A percentile compares a stretch with the other conserved stretches of the same genome.
These are phyloP conservation scores for Isatis tinctoria DNA, from an alignment of 345 rosid genomes.

Conservation along the genomic window DNA sequence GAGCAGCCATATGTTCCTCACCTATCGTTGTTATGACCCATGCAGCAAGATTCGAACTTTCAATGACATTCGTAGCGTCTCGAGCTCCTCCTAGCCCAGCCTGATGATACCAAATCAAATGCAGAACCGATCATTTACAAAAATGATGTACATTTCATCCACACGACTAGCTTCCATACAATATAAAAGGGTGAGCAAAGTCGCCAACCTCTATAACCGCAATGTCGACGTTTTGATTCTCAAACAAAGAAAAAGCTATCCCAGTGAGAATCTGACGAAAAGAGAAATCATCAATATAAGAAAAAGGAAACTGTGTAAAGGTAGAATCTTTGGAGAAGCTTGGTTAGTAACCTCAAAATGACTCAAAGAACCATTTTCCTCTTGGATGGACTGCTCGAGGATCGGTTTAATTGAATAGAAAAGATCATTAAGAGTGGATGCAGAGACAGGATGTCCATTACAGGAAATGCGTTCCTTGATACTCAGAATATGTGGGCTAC, in stretches of 20 bases:
- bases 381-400: slow-evolving; percentile 54
- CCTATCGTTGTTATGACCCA: no score
- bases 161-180: background rate
- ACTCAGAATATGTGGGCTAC: slow-evolving; percentile 73
- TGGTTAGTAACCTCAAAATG: slow-evolving; percentile 73
- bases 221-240: slow-evolving; percentile 66
- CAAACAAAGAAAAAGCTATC: slow-evolving; percentile 66
- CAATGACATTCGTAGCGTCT: no score
- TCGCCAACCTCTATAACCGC: slow-evolving; percentile 72
- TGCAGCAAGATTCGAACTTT: no score
- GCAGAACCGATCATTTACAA: background rate
- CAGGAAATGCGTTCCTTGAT: slow-evolving; percentile 75
- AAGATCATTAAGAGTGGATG: slow-evolving; percentile 46
- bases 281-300: background rate
- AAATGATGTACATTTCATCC: no score
- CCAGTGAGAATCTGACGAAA: slow-evolving; percentile 75
- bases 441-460: slow-evolving; percentile 60
- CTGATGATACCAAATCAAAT: slow-evolving; percentile 31
- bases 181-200: background rate
- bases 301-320: background rate
- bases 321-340: background rate
- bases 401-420: slow-evolving; percentile 49
- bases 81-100: slow-evolving; percentile 93
- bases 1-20: no score
- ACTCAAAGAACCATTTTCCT: slow-evolving; percentile 62